Evolutionary conservation across 495 filamentous ascomycete genomes (phyloP), one percentile per base, ranked within the genome.

Genomic region (Penicillium silybi): DNA sequence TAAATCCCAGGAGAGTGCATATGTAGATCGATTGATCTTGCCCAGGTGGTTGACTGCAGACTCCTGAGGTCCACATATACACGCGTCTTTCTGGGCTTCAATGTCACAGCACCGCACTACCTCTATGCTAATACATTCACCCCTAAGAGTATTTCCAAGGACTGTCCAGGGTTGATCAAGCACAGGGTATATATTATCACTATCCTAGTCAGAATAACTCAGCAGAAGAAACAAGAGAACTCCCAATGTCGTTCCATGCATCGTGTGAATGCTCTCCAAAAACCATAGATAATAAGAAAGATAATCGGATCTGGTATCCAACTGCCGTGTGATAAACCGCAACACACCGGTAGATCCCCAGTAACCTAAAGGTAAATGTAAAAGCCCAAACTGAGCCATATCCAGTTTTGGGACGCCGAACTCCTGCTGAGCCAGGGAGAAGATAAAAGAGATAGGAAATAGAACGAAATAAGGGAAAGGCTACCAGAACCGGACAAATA

Each of bases 141-240:
- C 10, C 7, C 26, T 29, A 6, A 10, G 11, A 10, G 26, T 29
- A 29, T 29, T n/a, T n/a, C 25, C 26, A 29, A 29, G 7, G 4
- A 6, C 7, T 8, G 26, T 39, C 16, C 18, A 39, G 6, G 1
- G 10, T 41, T n/a, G 37, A 37, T 52, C 29, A 41, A 42, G 44
- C 47, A 50, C 11, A 58, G 54, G 59, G 58, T 56, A 61, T 61
- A 64, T 61, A 64, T 64, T 64, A 64, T 58, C 48, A 56, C 54
- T 56, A 61, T n/a, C 46, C 49, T 49, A 60, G 41, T 54, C 7
- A 26, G 37, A 48, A 57, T 43, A 46, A 41, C 59, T 44, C 50
- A 48, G 47, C 20, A 23, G 20, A 58, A 53, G 32, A 53, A 44
- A 44, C 15, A 40, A 37, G 43, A 50, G 29, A 48, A 47, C 52